These are phyloP conservation scores for Zopfia rhizophila DNA, from an alignment of 2,329 filamentous ascomycete species.

Conservation along the genomic window DNA sequence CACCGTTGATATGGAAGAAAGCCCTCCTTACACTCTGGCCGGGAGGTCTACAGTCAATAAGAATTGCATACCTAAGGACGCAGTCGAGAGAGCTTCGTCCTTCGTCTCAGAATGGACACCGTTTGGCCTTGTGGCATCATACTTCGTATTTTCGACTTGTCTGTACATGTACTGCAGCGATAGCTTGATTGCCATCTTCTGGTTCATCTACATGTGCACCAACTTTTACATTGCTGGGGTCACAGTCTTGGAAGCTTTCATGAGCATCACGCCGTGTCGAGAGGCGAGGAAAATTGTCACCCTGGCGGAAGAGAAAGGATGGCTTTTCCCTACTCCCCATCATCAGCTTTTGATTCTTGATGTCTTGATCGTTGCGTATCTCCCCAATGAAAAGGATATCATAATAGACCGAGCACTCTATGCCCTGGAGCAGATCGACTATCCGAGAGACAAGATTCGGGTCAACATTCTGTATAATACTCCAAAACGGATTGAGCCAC, in stretches of 20 bases:
- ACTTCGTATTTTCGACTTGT: constrained; percentile 55
- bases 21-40: constrained; percentile 16
- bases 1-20: constrained; percentile 39
- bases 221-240: constrained; percentile 58
- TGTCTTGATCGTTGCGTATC: constrained; percentile 61
- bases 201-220: constrained; percentile 57
- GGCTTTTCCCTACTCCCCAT: constrained; percentile 55
- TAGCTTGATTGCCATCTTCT: constrained; percentile 52
- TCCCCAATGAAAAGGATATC: constrained; percentile 63
- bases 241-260: constrained; percentile 55
- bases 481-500: constrained; percentile 57
- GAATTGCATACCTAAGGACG: constrained; percentile 10
- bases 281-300: constrained; percentile 50
- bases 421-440: constrained; percentile 58
- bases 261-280: constrained; percentile 50
- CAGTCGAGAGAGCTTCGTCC: constrained; percentile 28
- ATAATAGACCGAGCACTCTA: constrained; percentile 60
- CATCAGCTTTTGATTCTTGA: constrained; percentile 56
- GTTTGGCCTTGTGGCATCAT: constrained; percentile 53
- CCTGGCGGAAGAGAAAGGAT: constrained; percentile 52
- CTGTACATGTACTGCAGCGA: constrained; percentile 55
- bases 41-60: constrained; percentile 17
- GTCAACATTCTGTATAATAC: constrained; percentile 63
- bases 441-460: constrained; percentile 58
- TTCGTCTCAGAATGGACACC: constrained; percentile 55